A percentile compares a stretch with the other conserved stretches of the same genome.
Conservation (phyloP, 2,329 filamentous ascomycete species). For the Colletotrichum noveboracense region DNA sequence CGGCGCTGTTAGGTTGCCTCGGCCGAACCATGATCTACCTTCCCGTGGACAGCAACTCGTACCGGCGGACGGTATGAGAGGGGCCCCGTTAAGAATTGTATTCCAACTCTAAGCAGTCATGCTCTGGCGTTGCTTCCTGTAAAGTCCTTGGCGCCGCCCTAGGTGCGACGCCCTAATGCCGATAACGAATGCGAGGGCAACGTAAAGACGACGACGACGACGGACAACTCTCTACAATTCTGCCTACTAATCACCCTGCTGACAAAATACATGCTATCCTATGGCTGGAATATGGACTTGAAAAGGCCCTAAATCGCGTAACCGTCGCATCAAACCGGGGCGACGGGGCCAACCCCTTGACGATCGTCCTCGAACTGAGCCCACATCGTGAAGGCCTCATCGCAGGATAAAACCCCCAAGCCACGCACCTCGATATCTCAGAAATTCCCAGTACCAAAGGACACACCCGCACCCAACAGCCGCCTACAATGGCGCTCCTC, state of each 20-base stretch:
- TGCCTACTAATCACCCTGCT: background rate
- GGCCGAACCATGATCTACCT: background rate
- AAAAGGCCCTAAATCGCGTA: background rate
- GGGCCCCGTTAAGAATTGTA: background rate
- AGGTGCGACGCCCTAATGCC: background rate
- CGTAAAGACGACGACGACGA: background rate
- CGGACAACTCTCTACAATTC: background rate
- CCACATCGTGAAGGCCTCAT: background rate
- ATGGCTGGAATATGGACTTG: background rate
- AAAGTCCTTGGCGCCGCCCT: background rate
- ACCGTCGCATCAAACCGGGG: background rate
- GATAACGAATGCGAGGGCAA: background rate
- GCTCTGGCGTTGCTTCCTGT: background rate
- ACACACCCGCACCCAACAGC: background rate
- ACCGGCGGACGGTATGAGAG: background rate
- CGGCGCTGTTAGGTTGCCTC: background rate
- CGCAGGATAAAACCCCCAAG: background rate
- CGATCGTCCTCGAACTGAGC: background rate
- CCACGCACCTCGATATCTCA: background rate
- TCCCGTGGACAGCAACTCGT: background rate
- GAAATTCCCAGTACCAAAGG: fast-evolving
- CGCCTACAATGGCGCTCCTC: background rate
- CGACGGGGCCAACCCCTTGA: background rate
- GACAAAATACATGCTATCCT: background rate
- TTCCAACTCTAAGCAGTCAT: background rate